Base-by-base conservation (phyloP, 305 asterid species). In the Rubia balearica region DNA sequence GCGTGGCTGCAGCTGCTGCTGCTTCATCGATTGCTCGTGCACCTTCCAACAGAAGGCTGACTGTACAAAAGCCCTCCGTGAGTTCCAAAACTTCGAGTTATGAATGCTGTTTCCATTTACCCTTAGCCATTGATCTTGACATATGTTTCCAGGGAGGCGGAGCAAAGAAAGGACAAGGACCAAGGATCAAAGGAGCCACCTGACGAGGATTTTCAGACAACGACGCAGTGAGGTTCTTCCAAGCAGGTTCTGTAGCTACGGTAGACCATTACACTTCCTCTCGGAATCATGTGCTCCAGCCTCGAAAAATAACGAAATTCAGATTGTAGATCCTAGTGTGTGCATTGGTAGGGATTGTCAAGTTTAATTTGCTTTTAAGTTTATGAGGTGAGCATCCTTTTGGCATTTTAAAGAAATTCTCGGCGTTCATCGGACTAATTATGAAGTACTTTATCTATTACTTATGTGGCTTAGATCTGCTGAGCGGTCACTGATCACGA, bases 11-110 rank as follows among this genome's bases (percentile, higher is more conserved):
- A 8, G 97, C 95, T 3, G 98, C 97, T 4, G 98, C 90, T 16
- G 98, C 97, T 74, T 88, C 99, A 72, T 89, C 90, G 5, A 89
- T 91, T 69, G 98, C 95, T 74, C 91, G 98, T 69, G 96, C 96
- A 69, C 98, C 98, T 76, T 82, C 88, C 57, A 83, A 65, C 66
- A 83, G 87, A 71, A 85, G 87, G 73, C 68, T 78, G 61, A 77
- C 81, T 43, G 80, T 74, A 77, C 93, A 84, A 76, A 92, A 85
- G 76, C 84, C 86, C 66, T 36, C 81, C 3, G 97, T 90, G 79
- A 76, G 92, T 79, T 78, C 67, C 40, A 41, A 36, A 17, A 66
- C 38, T 36, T 42, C n/a, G 10, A 65, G 14, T 7, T 38, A 48
- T 57, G 3, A 8, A 38, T 45, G n/a, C 5, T 40, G 46, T 66